Percentiles rank a stretch among this genome's conserved stretches.
phyloP scores from a whole-genome alignment of 2,329 filamentous ascomycete genomes.

The Penicillium sp. region DNA sequence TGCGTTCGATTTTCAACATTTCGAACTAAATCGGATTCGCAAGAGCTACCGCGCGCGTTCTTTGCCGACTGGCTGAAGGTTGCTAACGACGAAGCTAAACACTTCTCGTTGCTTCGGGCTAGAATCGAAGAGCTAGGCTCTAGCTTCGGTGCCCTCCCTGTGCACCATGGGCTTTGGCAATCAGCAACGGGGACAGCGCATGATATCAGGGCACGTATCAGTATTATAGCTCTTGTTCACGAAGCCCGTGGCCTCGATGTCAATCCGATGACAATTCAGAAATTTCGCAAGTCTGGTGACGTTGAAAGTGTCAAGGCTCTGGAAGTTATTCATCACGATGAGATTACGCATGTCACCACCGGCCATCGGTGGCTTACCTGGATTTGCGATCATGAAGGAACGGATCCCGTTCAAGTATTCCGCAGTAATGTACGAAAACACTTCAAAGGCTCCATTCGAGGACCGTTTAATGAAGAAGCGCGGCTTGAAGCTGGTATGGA shows the following conservation, averaged over 20 bases:
- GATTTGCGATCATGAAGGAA: conserved; percentile 45
- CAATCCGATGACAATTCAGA: conserved; percentile 47
- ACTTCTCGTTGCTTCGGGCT: conserved; percentile 45
- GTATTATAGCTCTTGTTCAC: conserved; percentile 47
- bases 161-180: conserved; percentile 46
- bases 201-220: conserved; percentile 44
- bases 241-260: conserved; percentile 47
- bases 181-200: conserved; percentile 42
- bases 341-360: conserved; percentile 48
- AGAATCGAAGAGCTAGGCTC: conserved; percentile 45
- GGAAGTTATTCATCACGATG: conserved; percentile 46
- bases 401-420: conserved; percentile 45
- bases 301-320: conserved; percentile 40
- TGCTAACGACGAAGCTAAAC: conserved; percentile 47
- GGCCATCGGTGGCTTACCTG: conserved; percentile 47
- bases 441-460: conserved; percentile 41
- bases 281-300: conserved; percentile 42
- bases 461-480: conserved; percentile 45
- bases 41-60: conserved; percentile 40
- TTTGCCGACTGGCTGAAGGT: conserved; percentile 50
- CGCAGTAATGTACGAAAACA: conserved; percentile 41
- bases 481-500: conserved; percentile 45
- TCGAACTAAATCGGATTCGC: conserved; percentile 27
- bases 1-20: conserved; percentile 46
- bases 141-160: conserved; percentile 43